These are phyloP conservation scores for Osmozyma mogii DNA, from an alignment of 805 yeast genomes.

Conservation along the genomic window DNA sequence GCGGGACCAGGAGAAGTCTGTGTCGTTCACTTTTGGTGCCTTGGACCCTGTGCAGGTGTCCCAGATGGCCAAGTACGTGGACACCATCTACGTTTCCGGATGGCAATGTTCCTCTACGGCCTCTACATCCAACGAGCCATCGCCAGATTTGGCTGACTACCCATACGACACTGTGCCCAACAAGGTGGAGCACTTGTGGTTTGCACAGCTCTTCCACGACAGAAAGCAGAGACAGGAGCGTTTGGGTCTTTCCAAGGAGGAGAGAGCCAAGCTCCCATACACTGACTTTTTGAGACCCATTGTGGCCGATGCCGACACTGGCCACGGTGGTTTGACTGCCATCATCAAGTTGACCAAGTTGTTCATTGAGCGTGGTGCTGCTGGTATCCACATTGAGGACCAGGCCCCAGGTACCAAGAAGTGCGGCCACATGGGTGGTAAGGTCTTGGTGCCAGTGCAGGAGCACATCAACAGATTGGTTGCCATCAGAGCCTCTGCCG, in stretches of 20 bases:
- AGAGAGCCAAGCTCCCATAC: slow-evolving; percentile 64
- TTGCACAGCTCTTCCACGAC: slow-evolving; percentile 95
- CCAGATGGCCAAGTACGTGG: slow-evolving; percentile 94
- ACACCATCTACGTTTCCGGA: slow-evolving; percentile 89
- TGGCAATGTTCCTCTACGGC: slow-evolving; percentile 99
- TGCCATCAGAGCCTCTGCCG: slow-evolving; percentile 93
- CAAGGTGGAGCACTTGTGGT: slow-evolving; percentile 94
- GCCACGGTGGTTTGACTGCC: slow-evolving; percentile 98
- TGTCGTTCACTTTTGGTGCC: slow-evolving; percentile 90
- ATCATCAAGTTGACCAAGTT: slow-evolving; percentile 90
- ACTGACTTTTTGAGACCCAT: slow-evolving; percentile 90
- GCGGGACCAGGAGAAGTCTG: slow-evolving; percentile 67
- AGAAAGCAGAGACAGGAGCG: slow-evolving; percentile 90
- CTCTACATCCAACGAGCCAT: slow-evolving; percentile 94
- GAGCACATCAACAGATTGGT: slow-evolving; percentile 93
- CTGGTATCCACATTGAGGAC: slow-evolving; percentile 97
- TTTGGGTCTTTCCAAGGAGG: slow-evolving; percentile 47
- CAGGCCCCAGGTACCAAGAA: slow-evolving; percentile 98
- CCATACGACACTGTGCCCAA: slow-evolving; percentile 99
- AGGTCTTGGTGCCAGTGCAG: slow-evolving; percentile 94
- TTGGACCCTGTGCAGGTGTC: slow-evolving; percentile 92
- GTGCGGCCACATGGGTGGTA: slow-evolving; percentile 99
- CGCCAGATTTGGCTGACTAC: slow-evolving; percentile 97
- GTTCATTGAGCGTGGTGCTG: slow-evolving; percentile 97
- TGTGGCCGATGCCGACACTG: slow-evolving; percentile 97